A percentile compares a stretch with the other conserved stretches of the same genome.
Conservation (phyloP, 2,329 filamentous ascomycete genomes). For the Penicillium occitanis region DNA sequence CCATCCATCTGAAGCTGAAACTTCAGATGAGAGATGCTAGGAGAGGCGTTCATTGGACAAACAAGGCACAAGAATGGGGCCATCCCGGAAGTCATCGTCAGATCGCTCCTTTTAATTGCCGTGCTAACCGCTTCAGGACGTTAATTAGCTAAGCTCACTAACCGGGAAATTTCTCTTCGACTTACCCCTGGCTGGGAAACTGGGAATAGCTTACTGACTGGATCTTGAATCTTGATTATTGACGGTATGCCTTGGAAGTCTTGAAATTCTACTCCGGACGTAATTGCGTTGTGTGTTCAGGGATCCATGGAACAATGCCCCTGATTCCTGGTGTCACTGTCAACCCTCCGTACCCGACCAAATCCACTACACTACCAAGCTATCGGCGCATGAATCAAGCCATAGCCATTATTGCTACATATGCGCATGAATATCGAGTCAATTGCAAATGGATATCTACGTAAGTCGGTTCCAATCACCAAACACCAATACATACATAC, state of each 20-base stretch:
- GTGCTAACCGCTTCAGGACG: slow-evolving; percentile 11
- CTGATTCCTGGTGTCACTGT: not conserved
- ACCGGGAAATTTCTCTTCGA: not conserved
- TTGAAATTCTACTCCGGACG: not conserved
- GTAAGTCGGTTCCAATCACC: not conserved
- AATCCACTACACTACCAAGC: not conserved
- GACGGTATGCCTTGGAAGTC: not conserved
- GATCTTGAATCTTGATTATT: not conserved
- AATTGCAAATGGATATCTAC: not conserved
- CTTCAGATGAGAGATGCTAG: not conserved
- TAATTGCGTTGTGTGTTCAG: not conserved
- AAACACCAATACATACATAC: not conserved
- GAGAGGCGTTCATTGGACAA: slow-evolving; percentile 1
- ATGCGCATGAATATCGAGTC: not conserved
- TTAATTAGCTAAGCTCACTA: not conserved
- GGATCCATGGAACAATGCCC: not conserved
- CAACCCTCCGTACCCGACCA: not conserved
- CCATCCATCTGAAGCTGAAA: not conserved
- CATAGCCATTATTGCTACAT: not conserved
- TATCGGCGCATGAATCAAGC: slow-evolving; percentile 1
- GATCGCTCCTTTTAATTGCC: not conserved
- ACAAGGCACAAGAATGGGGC: not conserved
- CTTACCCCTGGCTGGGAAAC: not conserved
- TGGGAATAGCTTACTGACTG: not conserved
- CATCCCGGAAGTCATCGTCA: slow-evolving; percentile 8